These are phyloP conservation scores for Nothophaeocryptopus gaeumannii DNA, from an alignment of 2,329 filamentous ascomycete genomes.

Conservation along the genomic window DNA sequence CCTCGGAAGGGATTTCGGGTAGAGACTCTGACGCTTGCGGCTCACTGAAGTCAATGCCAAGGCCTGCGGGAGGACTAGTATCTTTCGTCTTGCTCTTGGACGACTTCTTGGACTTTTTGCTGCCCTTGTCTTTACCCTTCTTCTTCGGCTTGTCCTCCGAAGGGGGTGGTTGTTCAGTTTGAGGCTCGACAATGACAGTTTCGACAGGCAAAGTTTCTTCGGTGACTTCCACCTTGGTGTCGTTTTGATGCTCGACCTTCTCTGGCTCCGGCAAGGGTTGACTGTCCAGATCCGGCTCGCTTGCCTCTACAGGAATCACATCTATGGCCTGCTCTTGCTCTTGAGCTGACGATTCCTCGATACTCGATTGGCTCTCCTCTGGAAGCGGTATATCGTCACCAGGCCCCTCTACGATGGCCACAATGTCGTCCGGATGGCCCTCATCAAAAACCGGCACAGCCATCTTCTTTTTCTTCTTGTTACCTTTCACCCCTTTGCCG, in stretches of 20 bases:
- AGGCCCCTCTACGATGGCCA: slow-evolving; percentile 23
- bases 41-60: slow-evolving; percentile 19
- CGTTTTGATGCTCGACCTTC: neutral
- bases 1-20: too few relatives aligned
- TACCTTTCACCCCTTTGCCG: slow-evolving; percentile 20
- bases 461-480: slow-evolving; percentile 24
- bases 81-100: slow-evolving; percentile 10
- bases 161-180: neutral
- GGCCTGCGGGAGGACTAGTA: slow-evolving; percentile 8
- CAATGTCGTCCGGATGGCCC: slow-evolving; percentile 25
- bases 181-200: too few relatives aligned
- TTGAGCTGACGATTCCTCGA: too few relatives aligned
- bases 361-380: neutral
- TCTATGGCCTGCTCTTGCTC: too few relatives aligned
- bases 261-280: too few relatives aligned
- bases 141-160: neutral
- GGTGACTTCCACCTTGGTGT: slow-evolving; percentile 3
- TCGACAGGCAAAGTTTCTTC: slow-evolving; percentile 3
- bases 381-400: neutral
- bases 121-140: slow-evolving; percentile 7
- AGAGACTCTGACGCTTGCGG: too few relatives aligned
- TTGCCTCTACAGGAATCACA: neutral
- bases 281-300: neutral
- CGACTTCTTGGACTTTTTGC: slow-evolving; percentile 17
- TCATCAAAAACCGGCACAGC: slow-evolving; percentile 8